A percentile compares a stretch with the other conserved stretches of the same genome.
Conservation (phyloP, 495 filamentous ascomycete genomes). For the Haplographium delicatum region DNA sequence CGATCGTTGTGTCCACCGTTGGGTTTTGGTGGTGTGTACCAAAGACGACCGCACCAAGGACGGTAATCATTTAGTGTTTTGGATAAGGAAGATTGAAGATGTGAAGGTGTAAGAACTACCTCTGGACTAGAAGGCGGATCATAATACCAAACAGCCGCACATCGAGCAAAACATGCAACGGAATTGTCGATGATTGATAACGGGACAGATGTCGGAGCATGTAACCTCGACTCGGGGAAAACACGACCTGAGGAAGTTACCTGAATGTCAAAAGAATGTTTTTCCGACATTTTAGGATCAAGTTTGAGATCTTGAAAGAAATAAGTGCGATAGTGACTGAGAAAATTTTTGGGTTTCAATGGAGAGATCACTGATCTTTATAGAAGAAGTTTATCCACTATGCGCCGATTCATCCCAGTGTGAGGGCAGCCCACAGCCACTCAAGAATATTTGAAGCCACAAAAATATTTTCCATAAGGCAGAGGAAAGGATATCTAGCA, state of each 20-base stretch:
- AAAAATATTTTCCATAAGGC: too few species aligned
- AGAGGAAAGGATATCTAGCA: too few species aligned
- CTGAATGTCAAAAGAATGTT: conserved; percentile 13
- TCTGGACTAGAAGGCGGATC: conserved; percentile 23
- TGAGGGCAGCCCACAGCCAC: too few species aligned
- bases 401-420: too few species aligned
- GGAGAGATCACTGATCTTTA: too few species aligned
- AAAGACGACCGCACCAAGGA: conserved; percentile 34
- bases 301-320: too few species aligned
- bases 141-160: conserved; percentile 36
- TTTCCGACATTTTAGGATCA: conserved; percentile 1
- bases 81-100: conserved; percentile 29
- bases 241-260: conserved; percentile 8
- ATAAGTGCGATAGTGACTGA: too few species aligned
- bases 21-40: conserved; percentile 17
- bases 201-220: conserved; percentile 7
- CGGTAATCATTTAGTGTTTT: conserved; percentile 33
- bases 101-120: conserved; percentile 19
- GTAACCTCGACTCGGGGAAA: conserved; percentile 6
- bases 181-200: conserved; percentile 37
- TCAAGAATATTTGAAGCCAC: too few species aligned
- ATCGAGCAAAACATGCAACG: conserved; percentile 27
- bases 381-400: too few species aligned
- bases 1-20: conserved; percentile 27
- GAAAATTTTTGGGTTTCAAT: too few species aligned